Conservation (phyloP, 768 basidiomycete genomes). For the Leucocoprinus sp. region DNA sequence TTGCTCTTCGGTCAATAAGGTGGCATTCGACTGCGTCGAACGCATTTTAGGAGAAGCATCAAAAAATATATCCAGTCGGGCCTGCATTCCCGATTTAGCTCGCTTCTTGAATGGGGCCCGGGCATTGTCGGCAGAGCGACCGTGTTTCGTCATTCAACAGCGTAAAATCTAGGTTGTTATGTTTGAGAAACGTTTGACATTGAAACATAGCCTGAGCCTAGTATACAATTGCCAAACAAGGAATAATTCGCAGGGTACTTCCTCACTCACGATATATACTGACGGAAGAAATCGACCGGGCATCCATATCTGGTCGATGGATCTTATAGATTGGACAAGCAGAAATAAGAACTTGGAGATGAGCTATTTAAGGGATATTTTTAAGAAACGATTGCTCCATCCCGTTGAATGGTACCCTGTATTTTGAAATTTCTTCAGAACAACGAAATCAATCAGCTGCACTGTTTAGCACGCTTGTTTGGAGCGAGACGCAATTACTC, state of each 20-base stretch:
- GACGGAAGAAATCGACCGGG: too few species aligned
- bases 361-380: too few species aligned
- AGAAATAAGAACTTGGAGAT: too few species aligned
- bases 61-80: conserved; percentile 9
- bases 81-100: conserved; percentile 1
- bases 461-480: not conserved
- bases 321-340: too few species aligned
- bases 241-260: not conserved
- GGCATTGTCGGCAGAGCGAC: not conserved
- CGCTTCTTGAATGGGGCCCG: conserved; percentile 6
- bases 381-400: too few species aligned
- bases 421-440: not conserved
- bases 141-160: conserved; percentile 1
- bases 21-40: not conserved
- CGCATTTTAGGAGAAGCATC: not conserved
- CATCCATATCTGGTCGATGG: too few species aligned
- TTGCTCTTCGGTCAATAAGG: not conserved
- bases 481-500: not conserved
- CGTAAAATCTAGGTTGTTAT: not conserved
- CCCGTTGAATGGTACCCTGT: too few species aligned
- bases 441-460: not conserved
- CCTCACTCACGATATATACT: too few species aligned
- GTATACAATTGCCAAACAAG: not conserved
- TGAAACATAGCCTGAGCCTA: too few species aligned
- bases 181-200: not conserved